phyloP scores from a whole-genome alignment of 192 early-diverging fungal genomes.

The Coemansia sp. region DNA sequence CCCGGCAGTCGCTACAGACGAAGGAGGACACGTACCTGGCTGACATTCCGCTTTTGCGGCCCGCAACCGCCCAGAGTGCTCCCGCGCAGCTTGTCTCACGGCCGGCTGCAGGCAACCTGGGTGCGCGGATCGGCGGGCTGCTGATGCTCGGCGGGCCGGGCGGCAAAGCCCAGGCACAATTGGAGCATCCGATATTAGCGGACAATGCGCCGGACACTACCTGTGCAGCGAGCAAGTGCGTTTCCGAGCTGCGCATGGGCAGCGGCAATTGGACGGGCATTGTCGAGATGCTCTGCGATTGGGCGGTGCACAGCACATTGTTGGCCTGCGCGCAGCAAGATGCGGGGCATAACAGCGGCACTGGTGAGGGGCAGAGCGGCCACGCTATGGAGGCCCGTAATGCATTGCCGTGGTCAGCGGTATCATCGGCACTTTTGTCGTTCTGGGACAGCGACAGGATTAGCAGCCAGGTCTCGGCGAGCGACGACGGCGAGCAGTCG shows the following conservation, averaged over 20 bases:
- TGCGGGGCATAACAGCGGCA: neutral
- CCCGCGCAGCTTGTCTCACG: neutral
- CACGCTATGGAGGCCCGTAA: too few relatives aligned
- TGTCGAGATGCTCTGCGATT: constrained; percentile 34
- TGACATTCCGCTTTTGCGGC: neutral
- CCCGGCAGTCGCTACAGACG: neutral
- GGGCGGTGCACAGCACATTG: constrained; percentile 29
- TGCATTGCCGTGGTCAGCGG: neutral
- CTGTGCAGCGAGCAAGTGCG: too few relatives aligned
- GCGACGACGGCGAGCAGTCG: neutral
- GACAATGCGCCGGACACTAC: neutral
- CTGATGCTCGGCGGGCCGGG: constrained; percentile 12
- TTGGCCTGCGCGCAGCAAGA: constrained; percentile 3
- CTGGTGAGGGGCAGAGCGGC: too few relatives aligned
- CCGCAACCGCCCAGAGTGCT: neutral
- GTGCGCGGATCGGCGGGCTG: constrained; percentile 43
- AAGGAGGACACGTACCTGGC: neutral
- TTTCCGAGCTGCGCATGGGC: constrained; percentile 1
- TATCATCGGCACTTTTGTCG: neutral
- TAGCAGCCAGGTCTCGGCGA: neutral
- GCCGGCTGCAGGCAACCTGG: constrained; percentile 10
- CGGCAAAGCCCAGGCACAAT: neutral
- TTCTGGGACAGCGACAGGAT: neutral
- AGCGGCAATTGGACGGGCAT: constrained; percentile 21
- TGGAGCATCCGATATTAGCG: neutral